Conservation (phyloP, 306 rosid genomes). For the Hylodesmum podocarpum region DNA sequence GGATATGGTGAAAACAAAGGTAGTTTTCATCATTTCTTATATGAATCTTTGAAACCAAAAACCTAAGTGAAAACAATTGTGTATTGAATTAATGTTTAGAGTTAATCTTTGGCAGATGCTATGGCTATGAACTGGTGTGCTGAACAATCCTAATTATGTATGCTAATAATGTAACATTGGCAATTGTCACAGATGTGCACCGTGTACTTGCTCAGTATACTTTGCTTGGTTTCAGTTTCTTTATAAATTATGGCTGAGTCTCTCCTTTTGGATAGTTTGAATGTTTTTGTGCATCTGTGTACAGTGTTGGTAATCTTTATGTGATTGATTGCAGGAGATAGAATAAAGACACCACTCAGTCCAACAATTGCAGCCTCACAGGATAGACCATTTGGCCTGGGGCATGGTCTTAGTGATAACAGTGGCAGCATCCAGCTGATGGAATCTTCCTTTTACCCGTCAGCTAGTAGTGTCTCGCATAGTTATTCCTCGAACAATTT, state of each 20-base stretch:
- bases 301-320: neutral
- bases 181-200: neutral
- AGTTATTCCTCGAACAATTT: constrained; percentile 85
- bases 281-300: neutral
- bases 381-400: constrained; percentile 68
- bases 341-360: constrained; percentile 86
- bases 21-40: neutral
- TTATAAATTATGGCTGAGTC: neutral
- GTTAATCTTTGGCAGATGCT: neutral
- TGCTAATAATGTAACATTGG: neutral
- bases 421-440: constrained; percentile 65
- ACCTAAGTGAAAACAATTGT: neutral
- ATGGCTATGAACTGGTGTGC: neutral
- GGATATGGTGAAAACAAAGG: neutral
- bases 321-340: constrained; percentile 60
- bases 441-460: constrained; percentile 70
- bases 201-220: neutral
- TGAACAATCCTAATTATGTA: neutral
- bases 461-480: constrained; percentile 69
- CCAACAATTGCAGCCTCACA: constrained; percentile 67
- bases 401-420: constrained; percentile 49
- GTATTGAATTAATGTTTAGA: neutral
- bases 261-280: neutral
- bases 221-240: neutral
- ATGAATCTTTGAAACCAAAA: neutral